phyloP scores from a whole-genome alignment of 768 basidiomycete species.

The Cystobasidium onofrii region DNA sequence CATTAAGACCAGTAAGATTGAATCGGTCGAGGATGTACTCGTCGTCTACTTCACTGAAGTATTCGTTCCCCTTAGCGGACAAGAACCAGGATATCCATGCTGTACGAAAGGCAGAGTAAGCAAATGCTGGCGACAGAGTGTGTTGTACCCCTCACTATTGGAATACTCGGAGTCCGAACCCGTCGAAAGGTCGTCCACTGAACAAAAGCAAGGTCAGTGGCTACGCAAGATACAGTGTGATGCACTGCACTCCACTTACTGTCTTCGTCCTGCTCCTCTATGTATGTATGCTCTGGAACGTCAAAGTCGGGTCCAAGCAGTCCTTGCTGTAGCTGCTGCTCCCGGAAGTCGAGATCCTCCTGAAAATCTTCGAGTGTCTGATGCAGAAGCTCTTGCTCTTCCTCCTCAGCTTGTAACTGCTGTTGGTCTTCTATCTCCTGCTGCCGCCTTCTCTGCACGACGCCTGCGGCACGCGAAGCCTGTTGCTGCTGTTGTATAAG shows the following conservation, averaged over 20 bases:
- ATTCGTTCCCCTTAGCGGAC: slow-evolving; percentile 68
- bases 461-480: not conserved
- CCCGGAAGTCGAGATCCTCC: not conserved
- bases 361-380: not conserved
- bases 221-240: not conserved
- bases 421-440: slow-evolving; percentile 3
- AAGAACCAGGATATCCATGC: slow-evolving; percentile 38
- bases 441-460: not conserved
- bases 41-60: slow-evolving; percentile 98
- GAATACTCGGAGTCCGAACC: slow-evolving; percentile 34
- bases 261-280: slow-evolving; percentile 6
- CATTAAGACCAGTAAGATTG: slow-evolving; percentile 94
- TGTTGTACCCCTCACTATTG: slow-evolving; percentile 13
- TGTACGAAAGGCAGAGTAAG: not conserved
- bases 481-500: slow-evolving; percentile 12
- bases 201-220: not conserved
- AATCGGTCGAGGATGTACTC: slow-evolving; percentile 98
- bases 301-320: not conserved
- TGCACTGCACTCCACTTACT: not conserved
- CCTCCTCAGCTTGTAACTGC: not conserved
- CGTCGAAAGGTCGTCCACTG: slow-evolving; percentile 28
- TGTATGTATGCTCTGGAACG: not conserved
- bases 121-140: not conserved
- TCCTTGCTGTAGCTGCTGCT: slow-evolving; percentile 8
- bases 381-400: not conserved